Evolutionary conservation across 1,139 yeast genomes (phyloP).

Genomic region (Yamadazyma triangularis): DNA sequence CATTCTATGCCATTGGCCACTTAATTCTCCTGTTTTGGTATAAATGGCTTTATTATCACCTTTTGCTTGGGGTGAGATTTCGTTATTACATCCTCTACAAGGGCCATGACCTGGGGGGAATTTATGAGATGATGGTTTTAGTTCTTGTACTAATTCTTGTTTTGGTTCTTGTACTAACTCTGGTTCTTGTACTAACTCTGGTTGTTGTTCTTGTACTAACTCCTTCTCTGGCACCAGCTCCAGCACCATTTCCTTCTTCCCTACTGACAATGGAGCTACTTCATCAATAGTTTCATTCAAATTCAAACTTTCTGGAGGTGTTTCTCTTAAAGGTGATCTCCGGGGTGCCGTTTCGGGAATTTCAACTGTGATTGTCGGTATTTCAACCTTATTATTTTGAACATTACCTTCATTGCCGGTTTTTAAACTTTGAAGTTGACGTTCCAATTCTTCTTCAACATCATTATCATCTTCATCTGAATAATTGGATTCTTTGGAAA

Average conservation of each 20-base stretch:
- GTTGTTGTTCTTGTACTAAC: no score
- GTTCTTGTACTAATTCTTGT: no score
- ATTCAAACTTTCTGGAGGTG: slow-evolving; percentile 7
- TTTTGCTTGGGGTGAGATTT: slow-evolving; percentile 43
- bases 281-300: slow-evolving; percentile 19
- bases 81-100: slow-evolving; percentile 59
- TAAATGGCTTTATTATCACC: slow-evolving; percentile 47
- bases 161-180: no score
- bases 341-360: background rate
- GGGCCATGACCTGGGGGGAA: slow-evolving; percentile 66
- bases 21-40: slow-evolving; percentile 73
- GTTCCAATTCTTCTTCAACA: slow-evolving; percentile 37
- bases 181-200: no score
- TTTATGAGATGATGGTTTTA: no score
- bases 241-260: slow-evolving; percentile 8
- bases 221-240: no score
- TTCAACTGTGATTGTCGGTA: slow-evolving; percentile 1
- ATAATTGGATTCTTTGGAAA: slow-evolving; percentile 31
- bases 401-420: slow-evolving; percentile 12
- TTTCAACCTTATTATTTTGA: background rate
- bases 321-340: background rate
- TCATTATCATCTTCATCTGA: slow-evolving; percentile 29
- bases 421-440: slow-evolving; percentile 37
- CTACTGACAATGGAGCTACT: slow-evolving; percentile 23
- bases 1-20: slow-evolving; percentile 92